Conservation (phyloP, 2,329 filamentous ascomycete species). For the Mollisiaceae sp. region DNA sequence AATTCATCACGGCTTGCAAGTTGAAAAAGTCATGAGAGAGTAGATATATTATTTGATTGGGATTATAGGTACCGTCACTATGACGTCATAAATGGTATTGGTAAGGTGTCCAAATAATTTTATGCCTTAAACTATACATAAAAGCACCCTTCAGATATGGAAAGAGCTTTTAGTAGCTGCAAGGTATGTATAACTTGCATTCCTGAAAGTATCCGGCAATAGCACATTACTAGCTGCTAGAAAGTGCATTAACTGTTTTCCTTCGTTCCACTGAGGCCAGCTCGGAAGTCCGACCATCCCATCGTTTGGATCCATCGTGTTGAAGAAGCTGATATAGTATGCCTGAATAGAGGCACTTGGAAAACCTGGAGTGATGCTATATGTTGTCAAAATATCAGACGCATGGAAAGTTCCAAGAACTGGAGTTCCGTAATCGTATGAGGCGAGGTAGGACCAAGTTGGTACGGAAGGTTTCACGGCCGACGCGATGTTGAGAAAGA, state of each 20-base stretch:
- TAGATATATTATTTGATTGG: too few relatives aligned
- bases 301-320: slow-evolving; percentile 72
- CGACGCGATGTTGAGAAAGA: slow-evolving; percentile 59
- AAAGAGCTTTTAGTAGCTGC: slow-evolving; percentile 35
- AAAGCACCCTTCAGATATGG: slow-evolving; percentile 27
- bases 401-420: slow-evolving; percentile 79
- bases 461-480: slow-evolving; percentile 61
- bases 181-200: slow-evolving; percentile 50
- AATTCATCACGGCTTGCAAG: too few relatives aligned
- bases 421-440: slow-evolving; percentile 73
- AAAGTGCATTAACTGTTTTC: slow-evolving; percentile 57
- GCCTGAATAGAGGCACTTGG: slow-evolving; percentile 65
- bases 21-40: too few relatives aligned
- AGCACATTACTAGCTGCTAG: slow-evolving; percentile 45
- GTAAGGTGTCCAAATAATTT: too few relatives aligned
- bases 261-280: slow-evolving; percentile 60
- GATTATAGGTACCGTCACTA: too few relatives aligned
- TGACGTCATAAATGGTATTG: too few relatives aligned
- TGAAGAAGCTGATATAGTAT: slow-evolving; percentile 76
- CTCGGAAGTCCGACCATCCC: slow-evolving; percentile 41
- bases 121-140: too few relatives aligned
- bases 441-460: slow-evolving; percentile 76
- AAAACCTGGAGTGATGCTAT: slow-evolving; percentile 39
- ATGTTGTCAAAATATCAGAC: slow-evolving; percentile 68
- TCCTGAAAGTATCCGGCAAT: slow-evolving; percentile 55